Percentiles rank a stretch among this genome's conserved stretches.
These are phyloP conservation scores for Durusdinium trenchii DNA, from an alignment of 73 alveolate genomes.

Conservation along the genomic window DNA sequence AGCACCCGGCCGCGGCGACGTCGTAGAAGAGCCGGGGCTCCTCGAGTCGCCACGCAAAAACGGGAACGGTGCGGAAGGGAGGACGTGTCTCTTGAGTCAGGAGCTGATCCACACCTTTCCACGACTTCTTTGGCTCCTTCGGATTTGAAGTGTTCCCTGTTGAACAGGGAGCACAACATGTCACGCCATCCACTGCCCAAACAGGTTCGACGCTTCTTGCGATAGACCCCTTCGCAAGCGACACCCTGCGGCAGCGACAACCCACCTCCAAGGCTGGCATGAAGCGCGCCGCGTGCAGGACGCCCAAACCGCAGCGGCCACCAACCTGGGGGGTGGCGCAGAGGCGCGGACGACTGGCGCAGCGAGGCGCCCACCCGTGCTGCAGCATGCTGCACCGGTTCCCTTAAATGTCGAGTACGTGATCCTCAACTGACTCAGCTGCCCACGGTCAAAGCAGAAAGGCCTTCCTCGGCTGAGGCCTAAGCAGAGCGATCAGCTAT, in stretches of 20 bases:
- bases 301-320: constrained; percentile 17
- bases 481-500: not conserved
- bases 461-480: constrained; percentile 48
- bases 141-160: too few relatives aligned
- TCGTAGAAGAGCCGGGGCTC: constrained; percentile 58
- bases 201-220: too few relatives aligned
- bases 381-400: not conserved
- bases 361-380: too few relatives aligned
- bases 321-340: not conserved
- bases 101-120: too few relatives aligned
- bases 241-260: not conserved
- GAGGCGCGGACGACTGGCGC: too few relatives aligned
- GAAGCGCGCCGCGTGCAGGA: not conserved
- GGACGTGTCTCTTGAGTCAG: too few relatives aligned
- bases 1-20: constrained; percentile 6
- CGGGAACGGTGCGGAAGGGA: too few relatives aligned
- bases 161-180: too few relatives aligned
- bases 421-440: not conserved
- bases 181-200: too few relatives aligned
- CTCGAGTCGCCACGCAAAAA: too few relatives aligned
- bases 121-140: too few relatives aligned
- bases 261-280: constrained; percentile 32
- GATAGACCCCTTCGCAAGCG: not conserved
- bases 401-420: not conserved
- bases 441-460: not conserved